Percentiles rank a stretch among this genome's conserved stretches.
Conservation (phyloP, 2,329 filamentous ascomycete species). For the Colletotrichum horii region DNA sequence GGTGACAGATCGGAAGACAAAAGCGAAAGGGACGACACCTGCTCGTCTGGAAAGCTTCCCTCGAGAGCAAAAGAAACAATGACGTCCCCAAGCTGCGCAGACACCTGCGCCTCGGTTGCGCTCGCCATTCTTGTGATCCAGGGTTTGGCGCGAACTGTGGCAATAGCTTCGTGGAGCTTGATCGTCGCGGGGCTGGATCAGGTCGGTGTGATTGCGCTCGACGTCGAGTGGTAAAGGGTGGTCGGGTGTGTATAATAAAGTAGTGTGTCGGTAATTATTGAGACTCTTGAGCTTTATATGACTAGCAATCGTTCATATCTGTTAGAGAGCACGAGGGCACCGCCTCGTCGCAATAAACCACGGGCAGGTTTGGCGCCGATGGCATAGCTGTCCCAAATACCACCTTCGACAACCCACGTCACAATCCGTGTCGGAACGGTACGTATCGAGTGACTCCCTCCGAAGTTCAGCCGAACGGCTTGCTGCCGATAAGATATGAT, state of each 20-base stretch:
- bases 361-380: neutral
- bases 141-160: neutral
- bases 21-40: constrained; percentile 39
- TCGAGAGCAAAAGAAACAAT: constrained; percentile 46
- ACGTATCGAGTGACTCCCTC: neutral
- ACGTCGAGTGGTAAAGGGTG: neutral
- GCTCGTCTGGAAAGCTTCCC: constrained; percentile 44
- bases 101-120: constrained; percentile 28
- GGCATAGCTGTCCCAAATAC: constrained; percentile 19
- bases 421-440: neutral
- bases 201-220: neutral
- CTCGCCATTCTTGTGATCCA: constrained; percentile 31
- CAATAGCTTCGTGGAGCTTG: neutral
- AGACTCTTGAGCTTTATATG: neutral
- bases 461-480: constrained; percentile 4
- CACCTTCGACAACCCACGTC: constrained; percentile 14
- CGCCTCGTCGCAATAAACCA: constrained; percentile 2
- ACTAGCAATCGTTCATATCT: neutral
- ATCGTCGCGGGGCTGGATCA: neutral
- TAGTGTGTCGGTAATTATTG: neutral
- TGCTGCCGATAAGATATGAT: neutral
- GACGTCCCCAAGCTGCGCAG: constrained; percentile 39
- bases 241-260: neutral
- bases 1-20: constrained; percentile 43
- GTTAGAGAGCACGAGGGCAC: neutral